Conservation (phyloP, 306 rosid genomes). For the Amphicarpaea edgeworthii region DNA sequence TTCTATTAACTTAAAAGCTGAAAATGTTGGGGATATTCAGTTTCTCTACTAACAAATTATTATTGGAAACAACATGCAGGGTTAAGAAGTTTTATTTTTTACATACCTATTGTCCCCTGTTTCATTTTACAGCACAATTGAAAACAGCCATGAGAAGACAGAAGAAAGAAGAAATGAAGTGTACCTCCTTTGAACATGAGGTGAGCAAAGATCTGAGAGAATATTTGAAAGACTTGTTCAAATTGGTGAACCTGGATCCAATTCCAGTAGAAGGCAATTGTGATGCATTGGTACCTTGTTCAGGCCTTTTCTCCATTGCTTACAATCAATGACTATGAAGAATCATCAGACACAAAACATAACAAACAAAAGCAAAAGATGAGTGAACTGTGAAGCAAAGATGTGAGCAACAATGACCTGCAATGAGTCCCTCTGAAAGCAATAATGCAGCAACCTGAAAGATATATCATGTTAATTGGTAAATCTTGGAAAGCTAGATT, state of each 20-base stretch:
- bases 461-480: slow-evolving; percentile 27
- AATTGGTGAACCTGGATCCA: slow-evolving; percentile 59
- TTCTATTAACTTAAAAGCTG: neutral
- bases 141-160: neutral
- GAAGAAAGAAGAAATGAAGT: neutral
- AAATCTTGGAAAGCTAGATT: slow-evolving; percentile 12
- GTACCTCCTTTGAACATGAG: slow-evolving; percentile 69
- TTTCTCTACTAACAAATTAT: neutral
- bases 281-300: slow-evolving; percentile 23
- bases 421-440: slow-evolving; percentile 64
- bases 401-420: slow-evolving; percentile 60
- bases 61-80: slow-evolving; percentile 1
- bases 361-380: neutral
- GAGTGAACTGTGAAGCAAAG: slow-evolving; percentile 31
- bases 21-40: neutral
- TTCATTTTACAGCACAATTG: neutral
- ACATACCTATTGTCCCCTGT: neutral
- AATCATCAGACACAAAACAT: neutral
- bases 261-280: slow-evolving; percentile 40
- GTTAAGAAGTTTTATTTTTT: neutral
- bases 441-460: slow-evolving; percentile 69
- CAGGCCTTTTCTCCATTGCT: slow-evolving; percentile 52
- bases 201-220: slow-evolving; percentile 65
- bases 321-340: slow-evolving; percentile 20
- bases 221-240: slow-evolving; percentile 69